Base-by-base conservation (phyloP, 2,329 filamentous ascomycete genomes). In the Cercospora sesami region DNA sequence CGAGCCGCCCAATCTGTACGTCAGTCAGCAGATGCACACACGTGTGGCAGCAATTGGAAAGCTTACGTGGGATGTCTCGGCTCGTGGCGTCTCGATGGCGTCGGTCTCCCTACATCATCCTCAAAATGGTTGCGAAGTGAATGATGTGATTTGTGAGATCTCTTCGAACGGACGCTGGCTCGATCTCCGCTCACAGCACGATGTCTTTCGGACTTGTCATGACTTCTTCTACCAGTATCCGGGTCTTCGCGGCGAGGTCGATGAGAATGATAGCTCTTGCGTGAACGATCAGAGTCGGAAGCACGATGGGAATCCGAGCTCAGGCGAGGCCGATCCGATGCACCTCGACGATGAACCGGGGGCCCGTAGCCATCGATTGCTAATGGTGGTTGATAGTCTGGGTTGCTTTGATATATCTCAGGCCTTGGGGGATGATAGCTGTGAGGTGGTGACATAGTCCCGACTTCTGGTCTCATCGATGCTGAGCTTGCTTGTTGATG, bases 1-100 rank as follows among this genome's bases (percentile, higher is more conserved):
- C 5, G 68, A 70, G 39, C 65, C 69, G 31, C 70, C 70, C 39
- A 70, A 63, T 26, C 71, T 73, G 60, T n/a, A 53, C 26, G 48
- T 18, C 4, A 18, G 42, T 58, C 10, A 64, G 61, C 16, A n/a
- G 33, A 12, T 33, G 26, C 18, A 21, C 7, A 14, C 18, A 16
- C 33, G 30, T 33, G 18, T 14, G 14, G 16, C 23, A 8, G 8
- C 8, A 64, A 10, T 10, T 39, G 45, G 26, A 5, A 12, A 33
- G n/a, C 62, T 64, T 31, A 64, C 62, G 62, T 64, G 2, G 62
- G 62, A 36, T 59, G 45, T 14, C 33, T 58, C 31, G 53, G 28
- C 9, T 64, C 31, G 16, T 28, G 31, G 26, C 33, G 31, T 48
- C 45, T 57, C 23, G 53, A 12, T 10, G 62, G 62, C 28, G 28